These are phyloP conservation scores for Hygrophoropsis aurantiaca DNA, from an alignment of 768 basidiomycete species.

Conservation along the genomic window DNA sequence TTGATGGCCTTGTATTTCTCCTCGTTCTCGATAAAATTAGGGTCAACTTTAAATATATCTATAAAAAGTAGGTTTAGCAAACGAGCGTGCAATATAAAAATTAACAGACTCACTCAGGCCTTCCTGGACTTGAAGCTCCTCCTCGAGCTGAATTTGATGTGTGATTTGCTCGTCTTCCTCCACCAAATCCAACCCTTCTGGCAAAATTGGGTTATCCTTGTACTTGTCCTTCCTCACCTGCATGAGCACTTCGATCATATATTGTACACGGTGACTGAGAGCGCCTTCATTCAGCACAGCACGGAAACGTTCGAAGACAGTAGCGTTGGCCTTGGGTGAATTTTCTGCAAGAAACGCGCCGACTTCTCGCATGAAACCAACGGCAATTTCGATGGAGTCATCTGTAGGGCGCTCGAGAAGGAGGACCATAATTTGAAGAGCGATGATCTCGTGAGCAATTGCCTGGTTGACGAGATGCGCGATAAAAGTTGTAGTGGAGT, in stretches of 20 bases:
- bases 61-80: conserved; percentile 10
- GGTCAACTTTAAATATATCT: conserved; percentile 97
- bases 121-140: conserved; percentile 92
- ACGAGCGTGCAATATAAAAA: background rate
- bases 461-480: conserved; percentile 92
- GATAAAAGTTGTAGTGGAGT: conserved; percentile 89
- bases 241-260: conserved; percentile 99
- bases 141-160: conserved; percentile 88
- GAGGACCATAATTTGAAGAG: conserved; percentile 93
- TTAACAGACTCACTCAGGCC: conserved; percentile 73
- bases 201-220: conserved; percentile 95
- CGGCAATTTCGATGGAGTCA: conserved; percentile 97
- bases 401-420: conserved; percentile 94
- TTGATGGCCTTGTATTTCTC: conserved; percentile 93
- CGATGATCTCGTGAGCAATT: conserved; percentile 91
- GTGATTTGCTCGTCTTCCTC: conserved; percentile 99
- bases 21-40: conserved; percentile 86
- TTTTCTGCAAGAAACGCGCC: conserved; percentile 93
- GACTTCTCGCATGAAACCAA: conserved; percentile 96
- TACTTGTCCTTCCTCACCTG: conserved; percentile 98
- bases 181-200: conserved; percentile 93
- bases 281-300: conserved; percentile 93
- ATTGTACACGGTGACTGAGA: conserved; percentile 96
- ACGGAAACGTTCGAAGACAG: conserved; percentile 94
- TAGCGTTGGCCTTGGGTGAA: conserved; percentile 92